These are phyloP conservation scores for Plectosphaerella sp. DNA, from an alignment of 2,329 filamentous ascomycete genomes.

Conservation along the genomic window DNA sequence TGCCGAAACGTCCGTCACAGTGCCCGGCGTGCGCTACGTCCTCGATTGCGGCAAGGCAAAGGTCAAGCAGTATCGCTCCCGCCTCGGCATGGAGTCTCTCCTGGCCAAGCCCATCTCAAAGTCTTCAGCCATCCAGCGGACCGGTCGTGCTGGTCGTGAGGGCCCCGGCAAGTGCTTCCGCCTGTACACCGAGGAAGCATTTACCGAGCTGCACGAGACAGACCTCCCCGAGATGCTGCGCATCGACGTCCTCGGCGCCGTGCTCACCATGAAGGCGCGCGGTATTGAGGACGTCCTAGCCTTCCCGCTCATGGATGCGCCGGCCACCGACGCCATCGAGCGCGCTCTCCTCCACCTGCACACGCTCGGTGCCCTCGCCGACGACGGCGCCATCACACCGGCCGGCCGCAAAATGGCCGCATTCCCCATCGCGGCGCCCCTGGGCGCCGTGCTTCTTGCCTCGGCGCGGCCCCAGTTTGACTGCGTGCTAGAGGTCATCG, in stretches of 20 bases:
- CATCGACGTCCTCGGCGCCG: constrained; percentile 79
- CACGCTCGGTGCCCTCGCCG: constrained; percentile 69
- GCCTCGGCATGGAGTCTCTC: constrained; percentile 84
- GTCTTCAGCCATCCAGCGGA: constrained; percentile 86
- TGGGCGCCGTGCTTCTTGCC: constrained; percentile 79
- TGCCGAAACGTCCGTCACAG: constrained; percentile 96
- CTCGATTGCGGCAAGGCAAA: constrained; percentile 93
- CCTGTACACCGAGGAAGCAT: constrained; percentile 79
- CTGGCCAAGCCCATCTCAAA: constrained; percentile 88
- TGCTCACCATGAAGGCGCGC: constrained; percentile 90
- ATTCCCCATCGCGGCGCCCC: constrained; percentile 75
- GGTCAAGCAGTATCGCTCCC: constrained; percentile 82
- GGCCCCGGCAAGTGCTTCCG: constrained; percentile 85
- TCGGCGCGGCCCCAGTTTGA: constrained; percentile 66
- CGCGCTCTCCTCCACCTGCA: constrained; percentile 79
- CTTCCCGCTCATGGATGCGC: constrained; percentile 83
- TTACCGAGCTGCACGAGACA: constrained; percentile 62
- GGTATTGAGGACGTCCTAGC: constrained; percentile 75
- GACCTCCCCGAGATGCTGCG: constrained; percentile 87
- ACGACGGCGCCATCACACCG: constrained; percentile 68
- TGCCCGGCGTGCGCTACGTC: constrained; percentile 87
- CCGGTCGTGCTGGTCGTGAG: constrained; percentile 90
- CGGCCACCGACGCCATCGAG: constrained; percentile 71
- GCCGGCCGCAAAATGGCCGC: constrained; percentile 73
- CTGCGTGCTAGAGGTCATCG: constrained; percentile 78